phyloP scores from a whole-genome alignment of 768 basidiomycete species.

The Tricholoma flavovirens region DNA sequence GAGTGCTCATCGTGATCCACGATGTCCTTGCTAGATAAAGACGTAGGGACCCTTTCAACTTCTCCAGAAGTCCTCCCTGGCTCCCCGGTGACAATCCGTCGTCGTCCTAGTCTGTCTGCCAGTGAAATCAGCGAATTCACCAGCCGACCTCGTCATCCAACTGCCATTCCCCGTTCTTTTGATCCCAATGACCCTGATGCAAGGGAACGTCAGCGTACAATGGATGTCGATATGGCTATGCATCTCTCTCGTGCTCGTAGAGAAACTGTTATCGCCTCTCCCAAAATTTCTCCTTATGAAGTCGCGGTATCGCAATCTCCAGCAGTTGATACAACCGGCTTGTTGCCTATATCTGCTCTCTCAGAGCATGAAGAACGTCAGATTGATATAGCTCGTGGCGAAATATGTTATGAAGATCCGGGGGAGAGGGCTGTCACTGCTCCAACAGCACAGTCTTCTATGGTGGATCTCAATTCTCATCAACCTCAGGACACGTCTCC shows the following conservation, averaged over 20 bases:
- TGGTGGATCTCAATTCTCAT: conserved; percentile 31
- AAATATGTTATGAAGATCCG: conserved; percentile 5
- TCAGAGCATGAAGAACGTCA: conserved; percentile 35
- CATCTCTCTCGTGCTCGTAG: conserved; percentile 69
- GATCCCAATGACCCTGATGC: conserved; percentile 70
- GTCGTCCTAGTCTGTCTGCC: conserved; percentile 34
- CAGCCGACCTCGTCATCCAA: conserved; percentile 49
- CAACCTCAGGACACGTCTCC: conserved; percentile 42
- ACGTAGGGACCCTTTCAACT: background rate
- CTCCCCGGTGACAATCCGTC: conserved; percentile 29
- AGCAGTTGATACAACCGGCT: conserved; percentile 21
- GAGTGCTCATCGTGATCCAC: conserved; percentile 13
- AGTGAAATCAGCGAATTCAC: conserved; percentile 36
- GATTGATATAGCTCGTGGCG: conserved; percentile 16
- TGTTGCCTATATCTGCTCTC: conserved; percentile 13
- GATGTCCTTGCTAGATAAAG: conserved; percentile 21
- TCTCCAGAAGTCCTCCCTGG: conserved; percentile 11
- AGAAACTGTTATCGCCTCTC: conserved; percentile 43
- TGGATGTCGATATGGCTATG: conserved; percentile 93
- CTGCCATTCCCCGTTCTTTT: conserved; percentile 54
- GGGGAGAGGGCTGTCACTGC: conserved; percentile 4
- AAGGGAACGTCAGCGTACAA: conserved; percentile 82
- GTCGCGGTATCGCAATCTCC: conserved; percentile 42
- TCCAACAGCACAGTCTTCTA: conserved; percentile 17
- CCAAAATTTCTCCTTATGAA: conserved; percentile 32